These are phyloP conservation scores for Nepenthes alata DNA, from an alignment of 179 eudicot species.

Conservation along the genomic window DNA sequence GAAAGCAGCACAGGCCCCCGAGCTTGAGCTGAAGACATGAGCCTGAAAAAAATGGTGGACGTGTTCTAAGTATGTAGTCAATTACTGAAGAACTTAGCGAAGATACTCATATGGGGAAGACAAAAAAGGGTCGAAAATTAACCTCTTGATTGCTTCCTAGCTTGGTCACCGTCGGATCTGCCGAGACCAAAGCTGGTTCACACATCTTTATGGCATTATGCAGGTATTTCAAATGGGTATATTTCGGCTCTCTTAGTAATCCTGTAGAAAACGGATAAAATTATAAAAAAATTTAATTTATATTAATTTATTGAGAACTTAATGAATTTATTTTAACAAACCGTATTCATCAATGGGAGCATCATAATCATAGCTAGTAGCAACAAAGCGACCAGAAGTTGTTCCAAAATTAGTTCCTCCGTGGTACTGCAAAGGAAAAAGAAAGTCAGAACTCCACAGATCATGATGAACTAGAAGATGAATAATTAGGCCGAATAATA, in stretches of 20 bases:
- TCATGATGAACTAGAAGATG: not conserved
- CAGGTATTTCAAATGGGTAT: constrained; percentile 73
- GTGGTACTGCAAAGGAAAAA: constrained; percentile 44
- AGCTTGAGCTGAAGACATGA: constrained; percentile 53
- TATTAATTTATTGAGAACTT: not conserved
- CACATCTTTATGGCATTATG: constrained; percentile 83
- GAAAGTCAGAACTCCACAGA: not conserved
- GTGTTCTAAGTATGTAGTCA: too few species aligned
- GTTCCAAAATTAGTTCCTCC: constrained; percentile 95
- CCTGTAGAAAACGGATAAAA: constrained; percentile 10
- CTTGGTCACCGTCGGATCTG: constrained; percentile 34
- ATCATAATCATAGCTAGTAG: constrained; percentile 92
- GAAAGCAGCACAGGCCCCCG: constrained; percentile 78
- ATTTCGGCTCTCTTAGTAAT: constrained; percentile 63
- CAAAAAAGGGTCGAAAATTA: not conserved
- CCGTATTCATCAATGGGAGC: constrained; percentile 97
- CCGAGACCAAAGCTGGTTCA: constrained; percentile 64
- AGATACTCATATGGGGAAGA: not conserved
- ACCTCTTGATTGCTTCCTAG: constrained; percentile 81
- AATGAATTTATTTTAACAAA: constrained; percentile 9
- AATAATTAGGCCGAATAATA: not conserved
- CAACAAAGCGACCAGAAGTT: constrained; percentile 69
- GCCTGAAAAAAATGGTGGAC: constrained; percentile 23
- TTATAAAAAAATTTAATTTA: not conserved
- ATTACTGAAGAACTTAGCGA: not conserved